phyloP scores from a whole-genome alignment of 371 early-diverging fungal species.

The Sporodiniella umbellata region DNA sequence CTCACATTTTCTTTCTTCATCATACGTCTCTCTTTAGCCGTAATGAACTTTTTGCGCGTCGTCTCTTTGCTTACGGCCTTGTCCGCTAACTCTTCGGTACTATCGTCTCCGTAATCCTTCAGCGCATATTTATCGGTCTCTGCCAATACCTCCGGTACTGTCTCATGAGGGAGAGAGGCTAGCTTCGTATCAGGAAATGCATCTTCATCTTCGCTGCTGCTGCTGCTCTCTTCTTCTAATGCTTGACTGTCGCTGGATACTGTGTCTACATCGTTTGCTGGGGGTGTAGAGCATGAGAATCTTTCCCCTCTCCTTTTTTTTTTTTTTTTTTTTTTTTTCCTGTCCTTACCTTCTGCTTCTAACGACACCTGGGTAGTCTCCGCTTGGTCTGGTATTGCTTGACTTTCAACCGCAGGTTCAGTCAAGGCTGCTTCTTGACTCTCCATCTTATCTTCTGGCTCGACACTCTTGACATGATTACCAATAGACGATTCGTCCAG shows the following conservation, averaged over 20 bases:
- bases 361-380: too few species aligned
- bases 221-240: slow-evolving; percentile 20
- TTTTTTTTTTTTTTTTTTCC: too few species aligned
- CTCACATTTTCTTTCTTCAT: slow-evolving; percentile 57
- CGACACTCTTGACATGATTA: slow-evolving; percentile 55
- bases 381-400: too few species aligned
- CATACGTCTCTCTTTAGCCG: slow-evolving; percentile 76
- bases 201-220: slow-evolving; percentile 35
- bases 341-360: too few species aligned
- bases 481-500: slow-evolving; percentile 77
- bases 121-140: slow-evolving; percentile 65
- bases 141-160: slow-evolving; percentile 4
- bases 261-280: neutral
- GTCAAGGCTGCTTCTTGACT: neutral
- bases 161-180: slow-evolving; percentile 15
- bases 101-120: slow-evolving; percentile 66
- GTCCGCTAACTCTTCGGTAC: slow-evolving; percentile 31
- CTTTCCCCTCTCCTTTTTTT: too few species aligned
- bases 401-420: too few species aligned
- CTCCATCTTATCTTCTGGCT: slow-evolving; percentile 2
- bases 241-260: neutral
- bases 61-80: slow-evolving; percentile 1
- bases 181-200: slow-evolving; percentile 66
- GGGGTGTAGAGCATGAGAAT: too few species aligned
- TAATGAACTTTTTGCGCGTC: slow-evolving; percentile 48